Percentiles rank a stretch among this genome's conserved stretches.
phyloP scores from a whole-genome alignment of 768 basidiomycete species.

The Favolaschia claudopus region DNA sequence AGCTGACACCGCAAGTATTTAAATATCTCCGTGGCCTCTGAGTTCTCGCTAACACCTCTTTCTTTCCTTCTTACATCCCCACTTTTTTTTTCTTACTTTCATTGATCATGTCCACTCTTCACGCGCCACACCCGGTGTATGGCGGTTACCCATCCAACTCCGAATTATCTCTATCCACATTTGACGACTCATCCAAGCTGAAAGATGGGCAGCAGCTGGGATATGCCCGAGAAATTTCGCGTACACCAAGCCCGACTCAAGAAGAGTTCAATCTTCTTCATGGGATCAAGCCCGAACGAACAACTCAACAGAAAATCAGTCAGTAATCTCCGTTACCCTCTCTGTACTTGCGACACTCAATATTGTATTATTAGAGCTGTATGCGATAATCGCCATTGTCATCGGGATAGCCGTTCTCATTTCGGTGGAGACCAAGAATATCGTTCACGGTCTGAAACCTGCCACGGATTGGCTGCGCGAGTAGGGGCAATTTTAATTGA shows the following conservation, averaged over 20 bases:
- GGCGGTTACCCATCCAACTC: background rate
- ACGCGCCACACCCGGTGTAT: conserved; percentile 12
- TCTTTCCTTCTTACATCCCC: background rate
- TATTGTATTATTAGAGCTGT: conserved; percentile 25
- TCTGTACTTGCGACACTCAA: background rate
- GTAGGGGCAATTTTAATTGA: conserved; percentile 38
- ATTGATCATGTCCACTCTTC: conserved; percentile 3
- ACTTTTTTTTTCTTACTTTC: background rate
- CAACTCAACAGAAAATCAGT: conserved; percentile 11
- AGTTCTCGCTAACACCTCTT: background rate
- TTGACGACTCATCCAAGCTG: background rate
- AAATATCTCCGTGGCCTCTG: no score
- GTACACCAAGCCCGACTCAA: conserved; percentile 49
- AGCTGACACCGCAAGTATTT: no score
- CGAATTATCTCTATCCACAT: background rate
- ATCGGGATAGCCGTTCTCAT: conserved; percentile 44
- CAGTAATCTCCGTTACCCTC: background rate
- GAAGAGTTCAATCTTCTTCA: conserved; percentile 39
- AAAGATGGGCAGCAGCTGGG: background rate
- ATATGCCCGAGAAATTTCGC: conserved; percentile 15
- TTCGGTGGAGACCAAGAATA: conserved; percentile 52
- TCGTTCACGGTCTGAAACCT: conserved; percentile 58
- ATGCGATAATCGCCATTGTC: conserved; percentile 38
- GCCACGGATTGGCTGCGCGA: conserved; percentile 54
- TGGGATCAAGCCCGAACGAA: conserved; percentile 17